These are phyloP conservation scores for Celoporthe dispersa DNA, from an alignment of 2,329 filamentous ascomycete genomes.

Conservation along the genomic window DNA sequence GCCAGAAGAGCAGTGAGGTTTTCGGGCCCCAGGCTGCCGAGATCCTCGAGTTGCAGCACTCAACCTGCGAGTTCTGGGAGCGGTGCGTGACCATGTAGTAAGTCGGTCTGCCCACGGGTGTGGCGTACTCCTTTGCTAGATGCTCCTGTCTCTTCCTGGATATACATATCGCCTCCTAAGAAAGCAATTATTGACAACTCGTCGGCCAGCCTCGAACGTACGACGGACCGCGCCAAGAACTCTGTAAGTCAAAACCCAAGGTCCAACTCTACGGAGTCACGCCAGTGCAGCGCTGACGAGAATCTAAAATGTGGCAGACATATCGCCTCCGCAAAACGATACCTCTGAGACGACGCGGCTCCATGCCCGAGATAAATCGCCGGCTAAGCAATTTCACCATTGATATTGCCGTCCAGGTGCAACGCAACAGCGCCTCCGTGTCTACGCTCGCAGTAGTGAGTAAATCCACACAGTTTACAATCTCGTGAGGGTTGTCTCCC, in stretches of 20 bases:
- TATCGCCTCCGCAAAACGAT: conserved; percentile 29
- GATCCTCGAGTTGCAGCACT: conserved; percentile 28
- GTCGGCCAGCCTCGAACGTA: conserved; percentile 16
- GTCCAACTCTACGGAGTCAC: too few species aligned
- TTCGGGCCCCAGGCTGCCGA: conserved; percentile 25
- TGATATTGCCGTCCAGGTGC: conserved; percentile 27
- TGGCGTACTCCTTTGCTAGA: neutral
- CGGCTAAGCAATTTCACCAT: conserved; percentile 29
- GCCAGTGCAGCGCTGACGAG: neutral
- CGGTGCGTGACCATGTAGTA: conserved; percentile 29
- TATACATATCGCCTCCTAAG: too few species aligned
- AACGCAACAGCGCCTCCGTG: conserved; percentile 26
- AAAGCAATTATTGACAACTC: neutral
- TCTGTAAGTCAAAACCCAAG: conserved; percentile 7
- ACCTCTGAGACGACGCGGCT: conserved; percentile 25
- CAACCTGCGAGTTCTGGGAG: conserved; percentile 29
- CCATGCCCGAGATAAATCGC: conserved; percentile 27
- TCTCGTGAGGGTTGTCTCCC: neutral
- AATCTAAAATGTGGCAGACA: conserved; percentile 8
- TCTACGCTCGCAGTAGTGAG: conserved; percentile 25
- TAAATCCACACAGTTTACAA: neutral
- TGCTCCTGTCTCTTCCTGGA: neutral
- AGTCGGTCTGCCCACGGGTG: neutral
- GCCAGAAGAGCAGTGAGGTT: conserved; percentile 29
- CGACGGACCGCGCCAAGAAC: conserved; percentile 22